Base-by-base conservation (phyloP, 805 yeast genomes). In the Starmerella vaccinii region DNA sequence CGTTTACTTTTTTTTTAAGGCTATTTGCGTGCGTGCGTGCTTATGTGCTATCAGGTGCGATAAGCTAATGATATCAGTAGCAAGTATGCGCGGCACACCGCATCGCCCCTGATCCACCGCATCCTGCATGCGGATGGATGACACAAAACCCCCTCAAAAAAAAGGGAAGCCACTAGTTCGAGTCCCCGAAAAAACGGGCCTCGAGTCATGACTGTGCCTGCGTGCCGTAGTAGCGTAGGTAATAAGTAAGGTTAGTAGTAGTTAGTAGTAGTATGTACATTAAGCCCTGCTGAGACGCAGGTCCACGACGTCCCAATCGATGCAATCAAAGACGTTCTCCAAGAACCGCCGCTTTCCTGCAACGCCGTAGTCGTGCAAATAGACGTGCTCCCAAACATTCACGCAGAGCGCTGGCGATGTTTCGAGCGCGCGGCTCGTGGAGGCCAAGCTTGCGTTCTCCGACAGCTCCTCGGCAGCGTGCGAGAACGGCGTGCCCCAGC, bases 371-470 rank as follows among this genome's bases (percentile, higher is more conserved):
- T 92, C 97, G 40, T 75, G 70, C 47, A 87, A 62, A 65, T 81
- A 92, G 16, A 92, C 83, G 57, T 80, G 78, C 64, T 89, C 95
- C 95, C 97, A 89, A 55, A 82, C 74, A 65, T 79, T 85, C 57
- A 88, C 71, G 49, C 78, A 81, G 57, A 92, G 73, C 46, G 92
- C 68, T 2, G 95, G 95, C 29, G 49, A 24, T 24, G 47, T 55
- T 4, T 46, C 41, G 16, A 47, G 47, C 30, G 41, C 44, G 7
- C 40, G 15, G 22, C 46, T 38, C 19, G 53, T 49, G 13, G 53
- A 50, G 4, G 51, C 29, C n/a, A 38, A 16, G 13, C 45, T 12
- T 13, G 49, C 49, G 49, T 44, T 16, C 19, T 45, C 48, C 8
- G 40, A 10, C 15, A 41, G 34, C 33, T 15, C 57, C 18, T 46